Evolutionary conservation across 768 basidiomycete species (phyloP).

Genomic region (Kondoa subrosea): DNA sequence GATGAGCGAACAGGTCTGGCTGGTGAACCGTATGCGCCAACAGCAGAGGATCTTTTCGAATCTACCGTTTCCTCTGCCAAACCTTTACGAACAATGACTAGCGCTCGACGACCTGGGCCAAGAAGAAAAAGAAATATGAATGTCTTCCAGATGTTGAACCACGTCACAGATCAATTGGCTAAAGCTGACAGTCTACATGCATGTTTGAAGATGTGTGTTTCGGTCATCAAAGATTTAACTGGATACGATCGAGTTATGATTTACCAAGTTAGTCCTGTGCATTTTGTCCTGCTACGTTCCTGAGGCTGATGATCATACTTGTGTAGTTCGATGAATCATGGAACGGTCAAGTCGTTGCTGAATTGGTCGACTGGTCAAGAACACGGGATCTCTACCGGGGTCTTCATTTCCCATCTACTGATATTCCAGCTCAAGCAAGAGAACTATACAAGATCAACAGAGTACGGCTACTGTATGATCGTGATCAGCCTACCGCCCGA

Average conservation of each 20-base stretch:
- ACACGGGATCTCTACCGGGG: slow-evolving; percentile 58
- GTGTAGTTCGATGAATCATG: slow-evolving; percentile 27
- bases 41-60: slow-evolving; percentile 21
- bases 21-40: slow-evolving; percentile 17
- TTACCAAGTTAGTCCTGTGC: slow-evolving; percentile 41
- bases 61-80: slow-evolving; percentile 53
- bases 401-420: slow-evolving; percentile 49
- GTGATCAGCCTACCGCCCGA: slow-evolving; percentile 53
- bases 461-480: slow-evolving; percentile 58
- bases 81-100: slow-evolving; percentile 53
- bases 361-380: slow-evolving; percentile 59
- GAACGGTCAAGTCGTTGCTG: slow-evolving; percentile 43
- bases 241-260: slow-evolving; percentile 66
- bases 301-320: neutral
- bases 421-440: slow-evolving; percentile 43
- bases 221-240: slow-evolving; percentile 57
- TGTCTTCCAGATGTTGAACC: slow-evolving; percentile 56
- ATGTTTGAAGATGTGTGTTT: slow-evolving; percentile 57
- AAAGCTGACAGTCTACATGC: slow-evolving; percentile 47
- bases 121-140: slow-evolving; percentile 12
- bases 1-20: slow-evolving; percentile 14
- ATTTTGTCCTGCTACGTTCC: neutral
- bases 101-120: slow-evolving; percentile 28
- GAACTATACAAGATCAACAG: slow-evolving; percentile 58
- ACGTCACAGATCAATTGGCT: slow-evolving; percentile 65